Percentiles rank a stretch among this genome's conserved stretches.
phyloP scores from a whole-genome alignment of 345 rosid species.

The Salix purpurea region DNA sequence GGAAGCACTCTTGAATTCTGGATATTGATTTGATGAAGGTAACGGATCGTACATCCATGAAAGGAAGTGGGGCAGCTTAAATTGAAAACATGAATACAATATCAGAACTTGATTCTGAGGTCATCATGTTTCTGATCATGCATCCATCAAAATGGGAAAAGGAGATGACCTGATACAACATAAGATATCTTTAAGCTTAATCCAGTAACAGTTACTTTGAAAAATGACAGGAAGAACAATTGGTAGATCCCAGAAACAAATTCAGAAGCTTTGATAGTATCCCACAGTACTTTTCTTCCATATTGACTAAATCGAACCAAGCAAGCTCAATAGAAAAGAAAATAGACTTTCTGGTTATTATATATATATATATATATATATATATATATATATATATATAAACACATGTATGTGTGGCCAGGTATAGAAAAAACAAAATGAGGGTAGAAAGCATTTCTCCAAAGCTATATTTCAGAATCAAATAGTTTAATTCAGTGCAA shows the following conservation, averaged over 20 bases:
- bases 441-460: background rate
- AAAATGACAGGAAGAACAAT: background rate
- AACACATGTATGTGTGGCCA: background rate
- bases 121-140: background rate
- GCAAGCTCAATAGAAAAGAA: no score
- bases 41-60: no score
- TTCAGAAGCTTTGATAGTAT: no score
- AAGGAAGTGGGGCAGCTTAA: no score
- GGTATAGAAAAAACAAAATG: background rate
- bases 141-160: background rate
- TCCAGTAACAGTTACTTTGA: background rate
- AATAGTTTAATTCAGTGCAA: background rate
- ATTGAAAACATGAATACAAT: no score
- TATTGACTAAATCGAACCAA: no score
- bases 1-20: no score
- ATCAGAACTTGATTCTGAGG: background rate
- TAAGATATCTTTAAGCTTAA: background rate
- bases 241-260: background rate
- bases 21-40: no score
- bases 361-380: background rate
- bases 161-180: background rate
- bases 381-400: background rate
- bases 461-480: background rate
- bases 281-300: no score
- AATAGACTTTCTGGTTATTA: no score